Base-by-base conservation (phyloP, 257 asterid species). In the Solanum clarkiae region DNA sequence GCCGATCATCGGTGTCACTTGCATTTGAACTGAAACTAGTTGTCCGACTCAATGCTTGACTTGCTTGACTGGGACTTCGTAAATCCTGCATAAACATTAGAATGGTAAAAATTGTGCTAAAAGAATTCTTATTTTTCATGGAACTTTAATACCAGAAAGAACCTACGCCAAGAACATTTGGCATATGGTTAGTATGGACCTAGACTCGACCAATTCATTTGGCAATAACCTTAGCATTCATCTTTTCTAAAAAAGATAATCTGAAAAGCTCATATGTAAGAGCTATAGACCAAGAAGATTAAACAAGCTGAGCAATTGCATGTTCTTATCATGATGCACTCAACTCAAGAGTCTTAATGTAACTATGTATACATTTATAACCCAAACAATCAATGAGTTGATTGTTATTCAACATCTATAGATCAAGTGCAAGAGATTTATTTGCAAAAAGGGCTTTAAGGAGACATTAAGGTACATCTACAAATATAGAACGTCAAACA, bases 21-120 rank as follows among this genome's bases (percentile, higher is more conserved):
- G 93, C 87, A 88, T 85, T 92, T 62, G 98, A 95, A 86, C 95
- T 92, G 90, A 90, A 72, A 91, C 98, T 94, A 49, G 92, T 85
- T 68, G 90, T 91, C 86, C 89, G 93, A 86, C 98, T 95, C 86
- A 93, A 90, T 88, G 94, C 87, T 86, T 88, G 94, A 88, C 90
- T 91, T 77, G 26, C 82, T 83, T 84, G 86, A 68, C 80, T 75
- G 87, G 89, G 83, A 87, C 92, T 90, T 75, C 88, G 92, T 57
- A 91, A 55, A 85, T 93, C 98, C 99, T 97, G 90, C 55, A 82
- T 81, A 86, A 54, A 82, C 49, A 79, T 29, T 29, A 44, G 29
- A 47, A 18, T 53, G 66, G 49, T 79, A 49, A 79, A 53, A 53
- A 18, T n/a, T 79, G 66, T 17, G 66, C 51, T 16, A 79, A 54